Evolutionary conservation across 2,329 filamentous ascomycete genomes (phyloP).

Genomic region (Colletotrichum magnum): DNA sequence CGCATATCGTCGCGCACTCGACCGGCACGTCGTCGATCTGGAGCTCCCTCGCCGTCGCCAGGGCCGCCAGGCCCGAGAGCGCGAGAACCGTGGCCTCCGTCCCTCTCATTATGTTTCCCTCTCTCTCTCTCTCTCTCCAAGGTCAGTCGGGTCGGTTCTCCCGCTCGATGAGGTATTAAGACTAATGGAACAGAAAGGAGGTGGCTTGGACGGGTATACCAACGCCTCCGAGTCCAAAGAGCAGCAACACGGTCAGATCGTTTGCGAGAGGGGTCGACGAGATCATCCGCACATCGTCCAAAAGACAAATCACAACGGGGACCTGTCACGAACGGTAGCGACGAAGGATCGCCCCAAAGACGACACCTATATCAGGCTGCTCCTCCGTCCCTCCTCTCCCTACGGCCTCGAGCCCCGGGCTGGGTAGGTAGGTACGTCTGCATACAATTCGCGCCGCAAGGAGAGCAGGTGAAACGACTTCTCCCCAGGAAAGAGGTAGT

Average conservation of each 20-base stretch:
- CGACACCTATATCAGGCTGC: slow-evolving; percentile 33
- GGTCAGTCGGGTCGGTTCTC: neutral
- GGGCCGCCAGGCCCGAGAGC: slow-evolving; percentile 48
- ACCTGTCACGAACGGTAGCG: neutral
- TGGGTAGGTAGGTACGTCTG: neutral
- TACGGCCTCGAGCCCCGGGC: neutral
- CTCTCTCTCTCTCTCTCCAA: neutral
- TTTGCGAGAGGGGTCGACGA: neutral
- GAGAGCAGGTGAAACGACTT: slow-evolving; percentile 25
- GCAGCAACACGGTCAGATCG: neutral
- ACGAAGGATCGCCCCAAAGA: slow-evolving; percentile 1
- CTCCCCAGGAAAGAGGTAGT: neutral
- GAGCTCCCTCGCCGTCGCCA: slow-evolving; percentile 49
- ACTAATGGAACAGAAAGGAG: neutral
- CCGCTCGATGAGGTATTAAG: neutral
- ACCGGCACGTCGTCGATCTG: slow-evolving; percentile 54
- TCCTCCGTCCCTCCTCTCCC: neutral
- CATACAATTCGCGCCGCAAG: slow-evolving; percentile 9
- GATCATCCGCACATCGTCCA: slow-evolving; percentile 32
- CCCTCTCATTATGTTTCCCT: slow-evolving; percentile 46
- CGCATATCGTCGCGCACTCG: slow-evolving; percentile 58
- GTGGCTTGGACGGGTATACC: slow-evolving; percentile 1
- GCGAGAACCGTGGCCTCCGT: slow-evolving; percentile 45
- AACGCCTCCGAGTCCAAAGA: neutral
- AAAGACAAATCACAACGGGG: neutral